A percentile compares a stretch with the other conserved stretches of the same genome.
phyloP scores from a whole-genome alignment of 2,329 filamentous ascomycete species.

The Chaetomium sp. region DNA sequence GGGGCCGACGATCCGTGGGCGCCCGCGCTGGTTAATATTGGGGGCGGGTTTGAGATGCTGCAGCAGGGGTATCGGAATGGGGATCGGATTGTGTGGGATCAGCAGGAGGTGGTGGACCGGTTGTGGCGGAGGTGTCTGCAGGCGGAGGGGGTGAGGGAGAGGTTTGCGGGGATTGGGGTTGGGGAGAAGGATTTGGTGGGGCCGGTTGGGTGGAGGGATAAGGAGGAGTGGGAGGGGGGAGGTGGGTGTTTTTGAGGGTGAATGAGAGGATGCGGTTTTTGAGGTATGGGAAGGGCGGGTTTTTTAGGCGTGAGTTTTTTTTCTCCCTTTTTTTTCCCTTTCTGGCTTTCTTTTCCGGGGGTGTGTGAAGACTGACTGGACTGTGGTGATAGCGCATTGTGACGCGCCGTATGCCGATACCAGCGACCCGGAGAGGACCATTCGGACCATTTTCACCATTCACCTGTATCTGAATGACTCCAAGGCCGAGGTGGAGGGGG shows the following conservation, averaged over 20 bases:
- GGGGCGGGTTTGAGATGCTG: conserved; percentile 61
- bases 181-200: conserved; percentile 24
- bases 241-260: conserved; percentile 53
- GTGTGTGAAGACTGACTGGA: background rate
- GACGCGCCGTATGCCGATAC: conserved; percentile 64
- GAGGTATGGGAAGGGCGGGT: conserved; percentile 71
- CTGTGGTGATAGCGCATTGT: conserved; percentile 58
- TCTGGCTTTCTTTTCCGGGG: background rate
- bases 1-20: conserved; percentile 53
- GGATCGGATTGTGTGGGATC: conserved; percentile 77
- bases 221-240: conserved; percentile 30
- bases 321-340: background rate
- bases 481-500: conserved; percentile 42
- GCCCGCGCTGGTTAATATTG: conserved; percentile 69
- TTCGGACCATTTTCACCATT: conserved; percentile 55
- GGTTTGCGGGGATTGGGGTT: conserved; percentile 42
- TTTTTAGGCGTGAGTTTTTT: conserved; percentile 59
- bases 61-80: conserved; percentile 64
- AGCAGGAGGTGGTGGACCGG: conserved; percentile 60
- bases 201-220: conserved; percentile 21
- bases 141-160: conserved; percentile 43
- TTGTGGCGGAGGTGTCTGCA: conserved; percentile 62
- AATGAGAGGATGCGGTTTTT: conserved; percentile 78
- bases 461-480: conserved; percentile 60
- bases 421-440: conserved; percentile 47